Evolutionary conservation across 345 rosid species (phyloP).

Genomic region (Syzygium jambos): DNA sequence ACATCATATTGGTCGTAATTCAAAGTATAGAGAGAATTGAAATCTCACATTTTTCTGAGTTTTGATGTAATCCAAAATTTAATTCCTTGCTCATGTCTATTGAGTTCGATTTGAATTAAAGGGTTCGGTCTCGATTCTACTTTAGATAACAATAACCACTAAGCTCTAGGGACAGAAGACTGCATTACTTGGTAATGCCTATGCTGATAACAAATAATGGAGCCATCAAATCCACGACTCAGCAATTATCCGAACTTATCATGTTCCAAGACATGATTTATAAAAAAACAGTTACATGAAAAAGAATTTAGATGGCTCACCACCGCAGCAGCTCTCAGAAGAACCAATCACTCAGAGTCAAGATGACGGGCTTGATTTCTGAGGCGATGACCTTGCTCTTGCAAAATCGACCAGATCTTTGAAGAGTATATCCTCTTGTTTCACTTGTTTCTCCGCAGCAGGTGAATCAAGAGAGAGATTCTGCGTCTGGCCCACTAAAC

Average conservation of each 20-base stretch:
- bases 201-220: neutral
- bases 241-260: neutral
- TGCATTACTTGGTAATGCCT: neutral
- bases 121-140: neutral
- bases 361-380: neutral
- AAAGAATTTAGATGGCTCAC: neutral
- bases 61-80: neutral
- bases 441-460: conserved; percentile 34
- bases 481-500: conserved; percentile 53
- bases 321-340: neutral
- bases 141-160: neutral
- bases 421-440: conserved; percentile 83
- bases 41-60: neutral
- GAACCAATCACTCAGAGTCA: neutral
- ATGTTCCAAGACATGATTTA: neutral
- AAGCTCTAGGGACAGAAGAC: neutral
- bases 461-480: conserved; percentile 53
- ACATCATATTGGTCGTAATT: neutral
- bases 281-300: neutral
- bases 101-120: neutral
- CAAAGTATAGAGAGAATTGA: neutral
- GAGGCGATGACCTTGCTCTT: conserved; percentile 5
- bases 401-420: conserved; percentile 89
- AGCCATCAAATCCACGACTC: neutral
- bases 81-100: neutral